These are phyloP conservation scores for Dactylonectria estremocensis DNA, from an alignment of 2,329 filamentous ascomycete genomes.

Conservation along the genomic window DNA sequence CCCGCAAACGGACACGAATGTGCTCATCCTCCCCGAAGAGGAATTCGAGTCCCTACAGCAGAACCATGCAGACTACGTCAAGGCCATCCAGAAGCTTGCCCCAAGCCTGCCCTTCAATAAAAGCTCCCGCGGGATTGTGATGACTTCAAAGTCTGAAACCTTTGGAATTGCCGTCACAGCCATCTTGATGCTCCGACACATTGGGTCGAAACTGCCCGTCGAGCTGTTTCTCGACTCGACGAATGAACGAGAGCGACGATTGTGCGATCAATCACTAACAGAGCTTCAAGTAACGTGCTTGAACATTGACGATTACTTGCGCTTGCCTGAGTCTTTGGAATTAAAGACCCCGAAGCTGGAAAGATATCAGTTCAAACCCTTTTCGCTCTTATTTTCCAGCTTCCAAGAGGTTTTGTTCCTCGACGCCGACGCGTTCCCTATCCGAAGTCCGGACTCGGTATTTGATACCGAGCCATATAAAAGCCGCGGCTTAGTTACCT, in stretches of 20 bases:
- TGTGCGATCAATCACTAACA: constrained; percentile 28
- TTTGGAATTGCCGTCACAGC: constrained; percentile 43
- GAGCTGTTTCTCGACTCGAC: constrained; percentile 41
- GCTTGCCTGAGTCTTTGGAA: constrained; percentile 14
- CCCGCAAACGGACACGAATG: constrained; percentile 30
- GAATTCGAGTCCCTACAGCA: constrained; percentile 35
- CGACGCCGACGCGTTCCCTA: constrained; percentile 44
- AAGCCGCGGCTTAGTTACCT: constrained; percentile 39
- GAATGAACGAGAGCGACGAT: constrained; percentile 28
- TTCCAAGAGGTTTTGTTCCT: constrained; percentile 44
- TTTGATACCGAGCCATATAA: constrained; percentile 39
- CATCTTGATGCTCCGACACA: constrained; percentile 41
- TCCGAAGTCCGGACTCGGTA: constrained; percentile 38
- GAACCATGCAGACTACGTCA: constrained; percentile 36
- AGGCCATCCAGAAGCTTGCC: constrained; percentile 30
- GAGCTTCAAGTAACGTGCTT: constrained; percentile 34
- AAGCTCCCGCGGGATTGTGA: constrained; percentile 39
- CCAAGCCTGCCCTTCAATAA: constrained; percentile 31
- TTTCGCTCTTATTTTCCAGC: constrained; percentile 43
- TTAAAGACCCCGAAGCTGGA: constrained; percentile 29
- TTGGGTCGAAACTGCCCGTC: constrained; percentile 37
- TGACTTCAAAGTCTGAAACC: constrained; percentile 35
- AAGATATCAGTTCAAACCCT: constrained; percentile 41
- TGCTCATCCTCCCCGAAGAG: constrained; percentile 27
- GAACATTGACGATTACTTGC: constrained; percentile 42